Percentiles rank a stretch among this genome's conserved stretches.
phyloP scores from a whole-genome alignment of 805 yeast genomes.

The Yamadazyma ubonensis region DNA sequence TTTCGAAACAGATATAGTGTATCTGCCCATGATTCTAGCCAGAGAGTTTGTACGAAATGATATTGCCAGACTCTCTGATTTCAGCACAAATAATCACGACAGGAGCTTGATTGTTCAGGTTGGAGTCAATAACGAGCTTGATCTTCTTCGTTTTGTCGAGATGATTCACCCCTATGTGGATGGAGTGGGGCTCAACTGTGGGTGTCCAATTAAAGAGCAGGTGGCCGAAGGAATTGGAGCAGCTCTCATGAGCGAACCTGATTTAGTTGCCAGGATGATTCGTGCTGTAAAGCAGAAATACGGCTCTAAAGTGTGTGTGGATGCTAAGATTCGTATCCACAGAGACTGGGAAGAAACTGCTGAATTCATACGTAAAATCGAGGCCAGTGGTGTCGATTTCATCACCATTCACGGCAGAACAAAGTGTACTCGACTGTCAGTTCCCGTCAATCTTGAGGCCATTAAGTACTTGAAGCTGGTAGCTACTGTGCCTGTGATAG shows the following conservation, averaged over 20 bases:
- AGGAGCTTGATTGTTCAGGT: constrained; percentile 81
- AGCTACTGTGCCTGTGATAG: constrained; percentile 78
- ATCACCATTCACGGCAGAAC: constrained; percentile 95
- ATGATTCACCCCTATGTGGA: constrained; percentile 91
- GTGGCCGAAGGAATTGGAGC: constrained; percentile 96
- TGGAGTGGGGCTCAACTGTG: constrained; percentile 94
- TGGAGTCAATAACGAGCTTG: constrained; percentile 83
- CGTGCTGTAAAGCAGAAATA: constrained; percentile 73
- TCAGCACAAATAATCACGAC: constrained; percentile 73
- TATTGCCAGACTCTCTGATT: constrained; percentile 79
- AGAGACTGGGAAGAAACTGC: constrained; percentile 70
- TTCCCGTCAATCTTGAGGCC: constrained; percentile 81
- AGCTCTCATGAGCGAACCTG: constrained; percentile 83
- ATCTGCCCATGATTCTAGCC: constrained; percentile 95
- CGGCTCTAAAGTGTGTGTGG: constrained; percentile 72
- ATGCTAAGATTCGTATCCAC: constrained; percentile 91
- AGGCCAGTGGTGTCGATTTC: constrained; percentile 87
- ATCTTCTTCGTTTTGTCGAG: constrained; percentile 76
- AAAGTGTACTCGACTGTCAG: constrained; percentile 76
- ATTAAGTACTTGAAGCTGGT: constrained; percentile 61
- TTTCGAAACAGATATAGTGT: constrained; percentile 76
- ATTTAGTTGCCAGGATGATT: constrained; percentile 80
- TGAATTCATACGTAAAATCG: constrained; percentile 68
- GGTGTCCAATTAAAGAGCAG: constrained; percentile 95
- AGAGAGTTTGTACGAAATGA: constrained; percentile 87